Evolutionary conservation across 1,284 basidiomycete genomes (phyloP).

Genomic region (Retiboletus flavoniger): DNA sequence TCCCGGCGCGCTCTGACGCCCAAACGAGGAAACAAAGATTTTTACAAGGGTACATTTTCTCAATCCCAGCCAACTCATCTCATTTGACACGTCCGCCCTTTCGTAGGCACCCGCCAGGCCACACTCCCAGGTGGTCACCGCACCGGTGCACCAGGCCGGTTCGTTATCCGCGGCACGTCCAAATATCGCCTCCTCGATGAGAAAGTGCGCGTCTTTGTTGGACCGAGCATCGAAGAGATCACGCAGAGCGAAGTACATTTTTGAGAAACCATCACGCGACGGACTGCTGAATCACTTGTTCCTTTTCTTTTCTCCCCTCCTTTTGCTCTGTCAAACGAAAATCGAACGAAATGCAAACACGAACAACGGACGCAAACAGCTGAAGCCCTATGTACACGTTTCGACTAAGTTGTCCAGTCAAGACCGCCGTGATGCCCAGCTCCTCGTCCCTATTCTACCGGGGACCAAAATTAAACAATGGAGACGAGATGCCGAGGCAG

Average conservation of each 20-base stretch:
- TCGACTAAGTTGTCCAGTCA: slow-evolving; percentile 23
- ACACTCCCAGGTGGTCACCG: slow-evolving; percentile 79
- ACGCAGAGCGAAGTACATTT: slow-evolving; percentile 57
- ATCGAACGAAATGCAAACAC: neutral
- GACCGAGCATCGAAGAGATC: slow-evolving; percentile 70
- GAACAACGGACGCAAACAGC: slow-evolving; percentile 27
- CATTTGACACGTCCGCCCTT: slow-evolving; percentile 1
- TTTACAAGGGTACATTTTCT: slow-evolving; percentile 74
- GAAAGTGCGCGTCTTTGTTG: slow-evolving; percentile 80
- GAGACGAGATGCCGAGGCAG: slow-evolving; percentile 22
- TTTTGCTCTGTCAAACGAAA: neutral
- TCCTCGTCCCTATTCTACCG: slow-evolving; percentile 26
- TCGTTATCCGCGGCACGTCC: slow-evolving; percentile 70
- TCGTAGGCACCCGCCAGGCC: slow-evolving; percentile 76
- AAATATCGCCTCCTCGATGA: slow-evolving; percentile 81
- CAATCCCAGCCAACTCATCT: neutral
- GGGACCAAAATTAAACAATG: slow-evolving; percentile 31
- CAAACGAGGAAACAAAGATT: slow-evolving; percentile 90
- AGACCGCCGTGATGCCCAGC: slow-evolving; percentile 29
- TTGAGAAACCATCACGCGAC: neutral
- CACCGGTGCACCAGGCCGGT: slow-evolving; percentile 83
- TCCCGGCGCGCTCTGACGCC: slow-evolving; percentile 76
- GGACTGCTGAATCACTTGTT: neutral
- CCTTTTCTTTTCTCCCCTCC: neutral
- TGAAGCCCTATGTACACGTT: slow-evolving; percentile 46